Conservation (phyloP, 768 basidiomycete genomes). For the Exsudoporus frostii region DNA sequence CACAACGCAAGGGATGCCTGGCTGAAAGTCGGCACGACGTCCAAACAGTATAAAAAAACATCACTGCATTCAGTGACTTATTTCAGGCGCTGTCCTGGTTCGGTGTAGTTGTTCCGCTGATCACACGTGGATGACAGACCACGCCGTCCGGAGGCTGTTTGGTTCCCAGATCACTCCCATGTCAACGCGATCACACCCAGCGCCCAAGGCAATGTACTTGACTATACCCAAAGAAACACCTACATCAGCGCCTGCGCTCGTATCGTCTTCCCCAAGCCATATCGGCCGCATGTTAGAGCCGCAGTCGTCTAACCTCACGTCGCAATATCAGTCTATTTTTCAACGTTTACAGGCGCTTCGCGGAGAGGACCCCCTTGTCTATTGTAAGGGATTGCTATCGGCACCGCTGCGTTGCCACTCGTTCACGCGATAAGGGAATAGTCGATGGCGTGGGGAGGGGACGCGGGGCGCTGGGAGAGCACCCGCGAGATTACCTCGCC, state of each 20-base stretch:
- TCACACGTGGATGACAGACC: not conserved
- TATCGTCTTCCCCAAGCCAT: not conserved
- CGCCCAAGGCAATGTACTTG: not conserved
- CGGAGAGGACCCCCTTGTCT: not conserved
- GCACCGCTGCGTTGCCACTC: not conserved
- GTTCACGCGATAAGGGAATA: not conserved
- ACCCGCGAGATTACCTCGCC: not conserved
- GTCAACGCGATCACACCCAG: not conserved
- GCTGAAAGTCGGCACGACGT: too few relatives aligned
- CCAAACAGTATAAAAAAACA: too few relatives aligned
- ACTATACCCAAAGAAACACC: too few relatives aligned
- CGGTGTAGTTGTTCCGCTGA: not conserved
- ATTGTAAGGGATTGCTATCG: not conserved
- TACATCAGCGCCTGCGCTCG: not conserved
- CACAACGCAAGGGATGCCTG: too few relatives aligned
- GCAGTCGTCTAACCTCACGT: not conserved
- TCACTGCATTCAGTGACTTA: too few relatives aligned
- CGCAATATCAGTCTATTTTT: not conserved
- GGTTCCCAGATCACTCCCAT: not conserved
- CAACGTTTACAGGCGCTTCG: not conserved
- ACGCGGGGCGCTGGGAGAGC: conserved; percentile 5
- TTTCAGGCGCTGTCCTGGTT: too few relatives aligned
- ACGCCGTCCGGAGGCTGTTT: not conserved
- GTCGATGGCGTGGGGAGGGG: conserved; percentile 13
- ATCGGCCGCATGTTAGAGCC: not conserved